phyloP scores from a whole-genome alignment of 441 rosid genomes.

The Gossypium trilobum region DNA sequence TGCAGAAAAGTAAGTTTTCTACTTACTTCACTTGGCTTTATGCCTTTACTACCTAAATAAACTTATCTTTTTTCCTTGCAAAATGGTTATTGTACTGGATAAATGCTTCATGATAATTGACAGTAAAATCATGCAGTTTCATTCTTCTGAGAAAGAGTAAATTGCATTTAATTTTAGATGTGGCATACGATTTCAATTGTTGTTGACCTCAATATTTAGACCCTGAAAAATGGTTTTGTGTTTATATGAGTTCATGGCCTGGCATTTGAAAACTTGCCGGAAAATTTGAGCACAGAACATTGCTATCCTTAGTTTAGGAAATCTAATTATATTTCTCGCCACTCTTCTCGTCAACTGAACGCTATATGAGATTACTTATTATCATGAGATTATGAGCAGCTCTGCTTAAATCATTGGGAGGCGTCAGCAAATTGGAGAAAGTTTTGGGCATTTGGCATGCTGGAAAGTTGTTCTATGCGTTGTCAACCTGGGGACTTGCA shows the following conservation, averaged over 20 bases:
- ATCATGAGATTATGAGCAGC: slow-evolving; percentile 31
- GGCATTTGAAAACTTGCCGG: not conserved
- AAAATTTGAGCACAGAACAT: not conserved
- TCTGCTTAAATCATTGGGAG: slow-evolving; percentile 50
- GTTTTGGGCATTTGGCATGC: slow-evolving; percentile 74
- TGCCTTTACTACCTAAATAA: not conserved
- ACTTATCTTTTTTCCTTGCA: not conserved
- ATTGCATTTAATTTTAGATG: not conserved
- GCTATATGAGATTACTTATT: not conserved
- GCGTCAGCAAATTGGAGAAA: slow-evolving; percentile 62
- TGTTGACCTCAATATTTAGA: not conserved
- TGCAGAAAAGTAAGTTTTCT: slow-evolving; percentile 61
- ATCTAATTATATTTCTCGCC: not conserved
- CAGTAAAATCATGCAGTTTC: not conserved
- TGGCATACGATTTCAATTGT: not conserved
- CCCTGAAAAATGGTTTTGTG: not conserved
- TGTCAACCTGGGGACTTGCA: slow-evolving; percentile 84
- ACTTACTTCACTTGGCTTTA: not conserved
- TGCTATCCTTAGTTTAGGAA: not conserved
- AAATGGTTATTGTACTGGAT: not conserved
- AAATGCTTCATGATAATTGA: not conserved
- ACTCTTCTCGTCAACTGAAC: not conserved
- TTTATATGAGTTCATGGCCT: not conserved
- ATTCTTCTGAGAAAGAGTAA: not conserved
- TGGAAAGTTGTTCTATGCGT: slow-evolving; percentile 62